A percentile compares a stretch with the other conserved stretches of the same genome.
Conservation (phyloP, 2,329 filamentous ascomycete genomes). For the Rutstroemia sydowiana region DNA sequence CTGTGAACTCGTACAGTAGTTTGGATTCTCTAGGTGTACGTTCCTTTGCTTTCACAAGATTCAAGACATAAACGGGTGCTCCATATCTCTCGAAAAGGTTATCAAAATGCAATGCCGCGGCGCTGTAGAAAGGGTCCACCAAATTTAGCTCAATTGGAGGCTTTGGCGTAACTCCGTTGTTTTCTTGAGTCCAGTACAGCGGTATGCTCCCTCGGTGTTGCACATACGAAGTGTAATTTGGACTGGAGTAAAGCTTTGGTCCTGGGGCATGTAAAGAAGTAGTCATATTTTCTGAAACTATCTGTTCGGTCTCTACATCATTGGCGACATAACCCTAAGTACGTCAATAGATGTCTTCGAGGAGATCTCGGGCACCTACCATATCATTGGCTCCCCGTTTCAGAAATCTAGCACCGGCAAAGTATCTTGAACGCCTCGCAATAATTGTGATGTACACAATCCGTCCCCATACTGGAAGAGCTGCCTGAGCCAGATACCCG, state of each 20-base stretch:
- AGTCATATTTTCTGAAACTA: slow-evolving; percentile 87
- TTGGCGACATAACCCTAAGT: slow-evolving; percentile 81
- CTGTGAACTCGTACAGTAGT: slow-evolving; percentile 77
- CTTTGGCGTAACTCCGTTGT: slow-evolving; percentile 88
- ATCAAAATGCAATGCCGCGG: slow-evolving; percentile 90
- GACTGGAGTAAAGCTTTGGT: slow-evolving; percentile 75
- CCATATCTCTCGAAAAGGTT: slow-evolving; percentile 91
- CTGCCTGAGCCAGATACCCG: slow-evolving; percentile 89
- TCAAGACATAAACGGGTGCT: slow-evolving; percentile 82
- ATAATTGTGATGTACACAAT: slow-evolving; percentile 90
- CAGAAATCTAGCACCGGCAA: slow-evolving; percentile 87
- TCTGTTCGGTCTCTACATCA: slow-evolving; percentile 97
- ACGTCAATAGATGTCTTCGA: slow-evolving; percentile 9
- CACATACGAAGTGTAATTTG: slow-evolving; percentile 90
- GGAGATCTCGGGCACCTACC: slow-evolving; percentile 28
- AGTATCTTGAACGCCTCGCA: slow-evolving; percentile 82
- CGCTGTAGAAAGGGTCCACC: slow-evolving; percentile 92
- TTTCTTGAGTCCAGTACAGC: slow-evolving; percentile 95
- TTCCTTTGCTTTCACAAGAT: slow-evolving; percentile 84
- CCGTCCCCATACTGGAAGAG: slow-evolving; percentile 77
- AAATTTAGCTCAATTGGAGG: slow-evolving; percentile 92
- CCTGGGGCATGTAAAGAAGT: slow-evolving; percentile 94
- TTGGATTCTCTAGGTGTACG: slow-evolving; percentile 87
- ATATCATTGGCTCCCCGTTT: slow-evolving; percentile 93
- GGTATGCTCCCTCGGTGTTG: slow-evolving; percentile 97